Conservation (phyloP, 2,329 filamentous ascomycete genomes). For the Fusarium falciforme region DNA sequence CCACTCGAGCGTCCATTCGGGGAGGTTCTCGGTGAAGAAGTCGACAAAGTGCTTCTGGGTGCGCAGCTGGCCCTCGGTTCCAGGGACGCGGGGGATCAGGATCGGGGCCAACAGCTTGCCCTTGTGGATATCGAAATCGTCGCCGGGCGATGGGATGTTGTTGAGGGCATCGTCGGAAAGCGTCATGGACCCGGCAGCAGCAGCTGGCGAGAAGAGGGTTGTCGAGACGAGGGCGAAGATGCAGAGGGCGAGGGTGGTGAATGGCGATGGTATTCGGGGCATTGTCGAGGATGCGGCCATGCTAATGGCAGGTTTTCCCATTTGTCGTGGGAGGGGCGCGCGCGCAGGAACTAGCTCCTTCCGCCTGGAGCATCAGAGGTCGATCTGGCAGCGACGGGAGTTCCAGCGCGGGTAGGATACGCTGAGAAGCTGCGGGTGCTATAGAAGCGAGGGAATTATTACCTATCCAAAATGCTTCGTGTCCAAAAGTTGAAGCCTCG, state of each 20-base stretch:
- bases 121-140: slow-evolving; percentile 81
- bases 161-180: slow-evolving; percentile 82
- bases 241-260: slow-evolving; percentile 32
- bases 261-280: slow-evolving; percentile 30
- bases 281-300: slow-evolving; percentile 34
- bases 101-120: slow-evolving; percentile 87
- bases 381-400: neutral
- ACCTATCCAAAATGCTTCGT: slow-evolving; percentile 11
- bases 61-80: slow-evolving; percentile 77
- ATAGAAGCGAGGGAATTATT: slow-evolving; percentile 21
- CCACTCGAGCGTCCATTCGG: slow-evolving; percentile 82
- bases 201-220: slow-evolving; percentile 30
- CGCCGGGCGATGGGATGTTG: slow-evolving; percentile 75
- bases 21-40: slow-evolving; percentile 82
- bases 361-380: slow-evolving; percentile 22
- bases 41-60: slow-evolving; percentile 85
- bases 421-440: slow-evolving; percentile 3
- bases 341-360: slow-evolving; percentile 33
- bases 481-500: slow-evolving; percentile 28
- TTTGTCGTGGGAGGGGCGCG: slow-evolving; percentile 32
- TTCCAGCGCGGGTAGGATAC: neutral
- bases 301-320: slow-evolving; percentile 28
- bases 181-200: slow-evolving; percentile 55
- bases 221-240: slow-evolving; percentile 33
- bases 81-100: slow-evolving; percentile 87